These are phyloP conservation scores for Citrus reticulata DNA, from an alignment of 345 rosid genomes.

Conservation along the genomic window DNA sequence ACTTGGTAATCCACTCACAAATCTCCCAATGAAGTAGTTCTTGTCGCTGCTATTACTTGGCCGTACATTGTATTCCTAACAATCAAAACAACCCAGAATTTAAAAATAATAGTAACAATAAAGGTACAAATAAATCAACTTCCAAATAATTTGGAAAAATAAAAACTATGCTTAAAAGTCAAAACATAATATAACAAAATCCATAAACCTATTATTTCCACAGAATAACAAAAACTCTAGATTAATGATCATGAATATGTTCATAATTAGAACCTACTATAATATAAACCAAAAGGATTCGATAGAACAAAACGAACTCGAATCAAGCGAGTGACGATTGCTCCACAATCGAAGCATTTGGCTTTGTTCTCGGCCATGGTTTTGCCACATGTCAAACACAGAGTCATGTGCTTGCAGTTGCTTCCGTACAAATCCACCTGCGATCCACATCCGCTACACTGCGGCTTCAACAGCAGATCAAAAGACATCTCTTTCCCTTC, in stretches of 20 bases:
- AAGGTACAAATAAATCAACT: background rate
- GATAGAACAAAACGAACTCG: constrained; percentile 41
- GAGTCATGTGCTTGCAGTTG: constrained; percentile 92
- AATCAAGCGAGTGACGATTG: constrained; percentile 67
- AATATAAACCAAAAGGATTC: background rate
- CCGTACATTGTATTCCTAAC: constrained; percentile 80
- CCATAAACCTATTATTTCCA: background rate
- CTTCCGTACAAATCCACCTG: constrained; percentile 75
- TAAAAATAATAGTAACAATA: too few relatives aligned
- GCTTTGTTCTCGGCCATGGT: constrained; percentile 75
- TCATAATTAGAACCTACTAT: background rate
- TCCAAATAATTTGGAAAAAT: background rate
- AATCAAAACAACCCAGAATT: background rate
- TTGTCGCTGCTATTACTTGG: constrained; percentile 59
- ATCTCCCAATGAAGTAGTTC: constrained; percentile 89
- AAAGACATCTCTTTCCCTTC: constrained; percentile 45
- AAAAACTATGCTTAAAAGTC: background rate
- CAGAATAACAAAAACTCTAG: background rate
- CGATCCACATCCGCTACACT: constrained; percentile 79
- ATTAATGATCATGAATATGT: background rate
- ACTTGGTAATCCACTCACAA: constrained; percentile 69
- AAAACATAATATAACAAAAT: background rate
- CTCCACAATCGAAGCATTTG: constrained; percentile 85
- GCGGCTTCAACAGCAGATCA: constrained; percentile 66
- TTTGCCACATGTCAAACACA: constrained; percentile 84